Conservation (phyloP, 805 yeast species). For the Starmerella roubikii region DNA sequence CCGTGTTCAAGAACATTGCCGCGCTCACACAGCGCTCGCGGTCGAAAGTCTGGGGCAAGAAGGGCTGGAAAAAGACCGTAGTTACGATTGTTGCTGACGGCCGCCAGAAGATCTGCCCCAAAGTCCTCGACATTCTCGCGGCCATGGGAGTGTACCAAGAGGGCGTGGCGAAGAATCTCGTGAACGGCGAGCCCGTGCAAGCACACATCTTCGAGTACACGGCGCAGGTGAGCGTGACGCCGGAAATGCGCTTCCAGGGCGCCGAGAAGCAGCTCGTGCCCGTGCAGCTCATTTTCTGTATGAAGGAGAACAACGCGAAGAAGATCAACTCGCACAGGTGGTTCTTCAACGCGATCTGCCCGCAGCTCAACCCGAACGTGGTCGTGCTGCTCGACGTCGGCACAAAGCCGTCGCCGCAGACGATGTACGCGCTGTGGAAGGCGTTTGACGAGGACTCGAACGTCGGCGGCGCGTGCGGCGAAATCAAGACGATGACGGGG, state of each 20-base stretch:
- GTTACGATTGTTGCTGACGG: slow-evolving; percentile 91
- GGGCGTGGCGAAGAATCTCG: slow-evolving; percentile 89
- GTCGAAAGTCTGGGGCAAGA: slow-evolving; percentile 87
- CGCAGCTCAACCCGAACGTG: slow-evolving; percentile 81
- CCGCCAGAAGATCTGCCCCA: slow-evolving; percentile 70
- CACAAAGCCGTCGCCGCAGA: slow-evolving; percentile 78
- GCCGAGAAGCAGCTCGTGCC: slow-evolving; percentile 75
- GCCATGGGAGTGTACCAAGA: slow-evolving; percentile 97
- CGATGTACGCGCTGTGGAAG: slow-evolving; percentile 91
- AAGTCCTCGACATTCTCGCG: slow-evolving; percentile 75
- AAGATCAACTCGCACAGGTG: slow-evolving; percentile 96
- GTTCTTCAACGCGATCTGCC: slow-evolving; percentile 92
- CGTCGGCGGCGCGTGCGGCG: slow-evolving; percentile 99
- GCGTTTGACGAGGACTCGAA: slow-evolving; percentile 92
- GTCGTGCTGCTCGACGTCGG: slow-evolving; percentile 91
- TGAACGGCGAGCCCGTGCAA: slow-evolving; percentile 78
- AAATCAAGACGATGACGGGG: slow-evolving; percentile 90
- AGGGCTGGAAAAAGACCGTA: slow-evolving; percentile 93
- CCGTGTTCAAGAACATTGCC: slow-evolving; percentile 84
- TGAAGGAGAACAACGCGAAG: slow-evolving; percentile 83
- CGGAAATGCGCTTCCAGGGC: slow-evolving; percentile 78
- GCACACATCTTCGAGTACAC: slow-evolving; percentile 95
- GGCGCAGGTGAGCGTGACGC: slow-evolving; percentile 84
- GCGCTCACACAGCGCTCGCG: slow-evolving; percentile 69
- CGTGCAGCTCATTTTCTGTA: slow-evolving; percentile 81